phyloP scores from a whole-genome alignment of 352 stramenopile species.

The Phytophthora europaea region DNA sequence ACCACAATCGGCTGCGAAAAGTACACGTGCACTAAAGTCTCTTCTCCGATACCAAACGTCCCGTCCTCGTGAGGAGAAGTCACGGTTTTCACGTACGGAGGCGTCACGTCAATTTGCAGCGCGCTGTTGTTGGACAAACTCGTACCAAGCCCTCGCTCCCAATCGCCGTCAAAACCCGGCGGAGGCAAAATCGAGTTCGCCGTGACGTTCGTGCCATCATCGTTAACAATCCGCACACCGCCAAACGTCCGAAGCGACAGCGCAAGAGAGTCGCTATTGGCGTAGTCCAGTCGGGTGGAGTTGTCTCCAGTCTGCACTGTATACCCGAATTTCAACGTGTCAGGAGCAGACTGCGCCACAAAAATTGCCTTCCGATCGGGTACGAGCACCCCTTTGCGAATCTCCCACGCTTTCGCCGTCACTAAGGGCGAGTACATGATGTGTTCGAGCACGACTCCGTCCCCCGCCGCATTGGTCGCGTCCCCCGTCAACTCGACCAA shows the following conservation, averaged over 20 bases:
- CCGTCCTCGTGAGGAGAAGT: slow-evolving; percentile 69
- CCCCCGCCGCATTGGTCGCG: slow-evolving; percentile 51
- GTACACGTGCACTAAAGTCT: slow-evolving; percentile 76
- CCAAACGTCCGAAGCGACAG: slow-evolving; percentile 43
- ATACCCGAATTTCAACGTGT: slow-evolving; percentile 75
- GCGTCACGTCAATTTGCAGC: slow-evolving; percentile 64
- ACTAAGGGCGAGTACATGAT: slow-evolving; percentile 57
- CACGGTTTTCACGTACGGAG: slow-evolving; percentile 57
- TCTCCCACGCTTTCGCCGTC: slow-evolving; percentile 66
- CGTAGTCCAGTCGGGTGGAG: slow-evolving; percentile 71
- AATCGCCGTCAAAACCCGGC: slow-evolving; percentile 59
- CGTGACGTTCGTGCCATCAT: slow-evolving; percentile 29
- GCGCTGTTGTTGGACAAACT: slow-evolving; percentile 61
- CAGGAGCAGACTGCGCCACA: slow-evolving; percentile 33
- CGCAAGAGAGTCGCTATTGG: slow-evolving; percentile 61
- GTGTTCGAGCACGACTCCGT: slow-evolving; percentile 45
- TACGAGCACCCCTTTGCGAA: slow-evolving; percentile 61
- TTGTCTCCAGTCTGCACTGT: slow-evolving; percentile 69
- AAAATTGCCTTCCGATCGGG: slow-evolving; percentile 55
- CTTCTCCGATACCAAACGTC: slow-evolving; percentile 78
- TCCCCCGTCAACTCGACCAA: slow-evolving; percentile 71
- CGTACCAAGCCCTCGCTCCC: slow-evolving; percentile 68
- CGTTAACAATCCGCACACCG: slow-evolving; percentile 50
- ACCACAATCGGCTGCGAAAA: slow-evolving; percentile 78
- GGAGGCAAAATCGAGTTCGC: slow-evolving; percentile 64